Evolutionary conservation across 1,284 basidiomycete species (phyloP), one percentile per base, ranked within the genome.

Genomic region (Boletus austroedulis): DNA sequence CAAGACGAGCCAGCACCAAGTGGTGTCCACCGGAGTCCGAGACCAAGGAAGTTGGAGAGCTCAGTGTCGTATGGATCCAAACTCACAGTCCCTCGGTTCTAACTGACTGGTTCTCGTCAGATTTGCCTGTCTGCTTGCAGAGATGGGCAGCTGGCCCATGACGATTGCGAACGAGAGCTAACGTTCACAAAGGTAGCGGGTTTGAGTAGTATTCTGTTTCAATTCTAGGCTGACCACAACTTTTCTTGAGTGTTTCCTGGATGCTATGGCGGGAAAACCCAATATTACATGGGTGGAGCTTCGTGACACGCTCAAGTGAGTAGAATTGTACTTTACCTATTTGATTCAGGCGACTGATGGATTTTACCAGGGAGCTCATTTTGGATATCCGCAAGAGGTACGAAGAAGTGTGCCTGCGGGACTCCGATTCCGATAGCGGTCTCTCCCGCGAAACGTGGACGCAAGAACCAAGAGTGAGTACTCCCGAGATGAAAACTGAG

Each of bases 101-200:
- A 48, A 47, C 36, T 24, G 12, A 67, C 8, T 5, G 31, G 38
- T 1, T 26, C 38, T 10, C 2, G 3, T 19, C n/a, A 70, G 69
- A 68, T 73, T 29, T 73, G 60, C 47, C 29, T 71, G 36, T 71
- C 72, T 0, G 69, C 72, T 17, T 73, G 70, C 31, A 62, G 60
- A 21, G 68, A 72, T 19, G 50, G 48, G 17, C 65, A 73, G 8
- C 9, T 40, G 19, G 71, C 68, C 2, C 62, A 59, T 12, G 71
- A 70, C 24, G 62, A 67, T 26, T 40, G 49, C 17, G 46, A 51
- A 48, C 61, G 40, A 32, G 53, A 44, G 28, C 21, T 60, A 24
- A 72, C 72, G 4, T 67, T 73, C 32, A 71, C 69, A 17, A 65
- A 62, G 70, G 69, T 73, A 19, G 17, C 26, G 0, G 45, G 24